phyloP scores from a whole-genome alignment of 2,329 filamentous ascomycete species.

The Lizonia empirigonia region DNA sequence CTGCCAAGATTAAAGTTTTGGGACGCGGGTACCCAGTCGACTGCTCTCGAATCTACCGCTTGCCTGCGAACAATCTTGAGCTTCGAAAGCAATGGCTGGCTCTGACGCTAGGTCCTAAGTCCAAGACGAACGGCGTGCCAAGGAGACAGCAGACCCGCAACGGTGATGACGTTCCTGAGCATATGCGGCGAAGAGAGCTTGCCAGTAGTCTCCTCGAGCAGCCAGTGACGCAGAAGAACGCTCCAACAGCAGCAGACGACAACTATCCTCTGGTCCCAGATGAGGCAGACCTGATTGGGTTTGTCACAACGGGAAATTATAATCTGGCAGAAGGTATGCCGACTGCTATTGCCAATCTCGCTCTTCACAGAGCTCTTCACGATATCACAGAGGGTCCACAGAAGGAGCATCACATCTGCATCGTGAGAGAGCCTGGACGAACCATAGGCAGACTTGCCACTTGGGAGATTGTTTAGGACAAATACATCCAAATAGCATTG shows the following conservation, averaged over 20 bases:
- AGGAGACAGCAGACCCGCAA: constrained; percentile 20
- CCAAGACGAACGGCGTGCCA: constrained; percentile 4
- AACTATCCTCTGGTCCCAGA: constrained; percentile 72
- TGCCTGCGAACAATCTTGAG: constrained; percentile 63
- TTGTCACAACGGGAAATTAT: constrained; percentile 85
- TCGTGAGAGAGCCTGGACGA: constrained; percentile 82
- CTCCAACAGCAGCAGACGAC: constrained; percentile 35
- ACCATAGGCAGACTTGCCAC: constrained; percentile 75
- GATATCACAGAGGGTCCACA: constrained; percentile 41
- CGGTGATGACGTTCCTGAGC: constrained; percentile 26
- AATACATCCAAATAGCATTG: background rate
- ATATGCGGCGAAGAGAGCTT: constrained; percentile 28
- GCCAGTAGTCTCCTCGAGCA: constrained; percentile 36
- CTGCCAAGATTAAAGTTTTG: constrained; percentile 69
- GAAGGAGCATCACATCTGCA: constrained; percentile 63
- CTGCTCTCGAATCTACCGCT: constrained; percentile 83
- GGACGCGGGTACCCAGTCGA: constrained; percentile 71
- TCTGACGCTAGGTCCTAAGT: constrained; percentile 45
- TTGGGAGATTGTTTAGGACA: constrained; percentile 69
- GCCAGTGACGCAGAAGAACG: background rate
- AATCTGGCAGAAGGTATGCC: constrained; percentile 77
- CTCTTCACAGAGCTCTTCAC: constrained; percentile 63
- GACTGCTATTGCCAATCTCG: constrained; percentile 74
- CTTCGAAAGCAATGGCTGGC: constrained; percentile 76
- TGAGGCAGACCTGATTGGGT: constrained; percentile 80